Percentiles rank a stretch among this genome's conserved stretches.
These are phyloP conservation scores for Lenwebbia sp. DNA, from an alignment of 345 rosid genomes.

Conservation along the genomic window DNA sequence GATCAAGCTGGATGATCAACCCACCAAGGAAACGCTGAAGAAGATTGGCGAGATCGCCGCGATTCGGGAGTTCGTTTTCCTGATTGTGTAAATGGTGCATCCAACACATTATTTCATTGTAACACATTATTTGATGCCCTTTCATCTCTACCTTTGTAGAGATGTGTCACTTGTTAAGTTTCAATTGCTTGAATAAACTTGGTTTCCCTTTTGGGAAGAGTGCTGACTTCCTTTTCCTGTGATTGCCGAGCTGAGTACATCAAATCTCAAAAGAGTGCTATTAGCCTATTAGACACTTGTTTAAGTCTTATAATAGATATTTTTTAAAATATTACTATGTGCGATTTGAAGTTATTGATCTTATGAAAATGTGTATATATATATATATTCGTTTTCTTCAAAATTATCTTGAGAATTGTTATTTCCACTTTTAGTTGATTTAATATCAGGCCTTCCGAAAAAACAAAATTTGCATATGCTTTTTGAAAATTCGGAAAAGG, in stretches of 20 bases:
- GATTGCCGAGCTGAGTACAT: too few relatives aligned
- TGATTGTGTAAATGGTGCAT: slow-evolving; percentile 4
- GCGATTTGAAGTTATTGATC: neutral
- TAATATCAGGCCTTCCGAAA: neutral
- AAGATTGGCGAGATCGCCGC: slow-evolving; percentile 62
- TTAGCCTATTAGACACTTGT: too few relatives aligned
- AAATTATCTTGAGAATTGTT: neutral
- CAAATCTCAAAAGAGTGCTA: neutral
- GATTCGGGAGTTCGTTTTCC: slow-evolving; percentile 63
- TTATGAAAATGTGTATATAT: neutral
- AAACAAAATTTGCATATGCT: neutral
- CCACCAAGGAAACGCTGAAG: slow-evolving; percentile 41
- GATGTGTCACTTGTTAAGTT: neutral
- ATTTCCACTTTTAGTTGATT: neutral
- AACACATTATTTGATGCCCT: neutral
- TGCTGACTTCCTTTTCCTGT: too few relatives aligned
- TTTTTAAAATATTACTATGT: neutral
- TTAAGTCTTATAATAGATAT: neutral
- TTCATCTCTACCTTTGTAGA: neutral
- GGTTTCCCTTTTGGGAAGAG: neutral
- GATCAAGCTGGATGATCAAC: slow-evolving; percentile 68
- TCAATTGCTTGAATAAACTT: neutral
- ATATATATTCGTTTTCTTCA: too few relatives aligned
- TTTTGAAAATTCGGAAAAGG: too few relatives aligned
- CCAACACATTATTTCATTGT: neutral